phyloP scores from a whole-genome alignment of 108 stramenopile genomes.

The Fistulifera solaris region DNA sequence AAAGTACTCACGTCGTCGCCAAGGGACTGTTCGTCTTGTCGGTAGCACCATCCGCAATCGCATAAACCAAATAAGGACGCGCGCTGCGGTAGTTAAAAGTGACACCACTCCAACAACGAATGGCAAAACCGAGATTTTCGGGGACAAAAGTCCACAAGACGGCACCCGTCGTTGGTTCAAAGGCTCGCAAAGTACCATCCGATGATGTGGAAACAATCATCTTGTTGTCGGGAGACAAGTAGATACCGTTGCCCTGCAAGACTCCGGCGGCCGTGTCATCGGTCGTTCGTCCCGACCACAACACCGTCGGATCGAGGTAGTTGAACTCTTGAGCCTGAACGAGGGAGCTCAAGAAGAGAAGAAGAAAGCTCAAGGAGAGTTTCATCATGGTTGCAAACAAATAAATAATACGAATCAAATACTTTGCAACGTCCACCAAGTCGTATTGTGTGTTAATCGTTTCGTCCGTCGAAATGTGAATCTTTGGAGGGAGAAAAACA shows the following conservation, averaged over 20 bases:
- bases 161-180: conserved; percentile 9
- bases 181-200: conserved; percentile 18
- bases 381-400: no score
- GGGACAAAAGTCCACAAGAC: conserved; percentile 18
- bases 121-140: conserved; percentile 3
- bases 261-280: conserved; percentile 5
- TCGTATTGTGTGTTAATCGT: no score
- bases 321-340: no score
- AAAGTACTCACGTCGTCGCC: conserved; percentile 13
- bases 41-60: conserved; percentile 19
- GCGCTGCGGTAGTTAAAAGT: conserved; percentile 6
- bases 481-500: no score
- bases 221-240: conserved; percentile 15
- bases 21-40: conserved; percentile 1
- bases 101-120: conserved; percentile 19
- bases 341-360: no score
- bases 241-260: conserved; percentile 21
- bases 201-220: conserved; percentile 15
- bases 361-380: no score
- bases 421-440: no score
- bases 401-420: no score
- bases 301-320: no score
- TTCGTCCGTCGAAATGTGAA: no score
- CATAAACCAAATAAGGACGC: conserved; percentile 17
- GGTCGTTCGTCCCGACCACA: no score